phyloP scores from a whole-genome alignment of 2,329 filamentous ascomycete genomes.

The Onygena corvina region DNA sequence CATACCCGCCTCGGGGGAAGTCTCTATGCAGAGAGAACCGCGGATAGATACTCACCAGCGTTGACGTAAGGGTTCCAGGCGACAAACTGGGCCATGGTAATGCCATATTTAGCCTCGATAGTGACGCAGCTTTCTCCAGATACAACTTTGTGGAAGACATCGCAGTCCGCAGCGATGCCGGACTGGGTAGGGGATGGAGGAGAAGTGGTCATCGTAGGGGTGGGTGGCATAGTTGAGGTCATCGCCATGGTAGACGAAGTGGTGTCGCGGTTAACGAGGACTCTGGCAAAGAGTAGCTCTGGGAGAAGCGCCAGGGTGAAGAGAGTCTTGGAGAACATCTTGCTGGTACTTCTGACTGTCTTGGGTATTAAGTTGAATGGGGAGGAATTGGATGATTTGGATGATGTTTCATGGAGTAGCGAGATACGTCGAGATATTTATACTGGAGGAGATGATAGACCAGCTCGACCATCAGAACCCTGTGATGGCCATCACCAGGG shows the following conservation, averaged over 20 bases:
- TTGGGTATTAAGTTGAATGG: neutral
- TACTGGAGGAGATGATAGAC: too few relatives aligned
- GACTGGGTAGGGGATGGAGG: slow-evolving; percentile 8
- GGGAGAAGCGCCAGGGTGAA: neutral
- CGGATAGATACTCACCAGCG: neutral
- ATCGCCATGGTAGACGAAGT: neutral
- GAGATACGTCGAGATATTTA: neutral
- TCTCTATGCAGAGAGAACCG: neutral
- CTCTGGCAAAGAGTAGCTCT: neutral
- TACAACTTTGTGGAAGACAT: slow-evolving; percentile 1
- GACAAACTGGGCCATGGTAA: neutral
- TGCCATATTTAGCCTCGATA: neutral
- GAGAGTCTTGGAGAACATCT: neutral
- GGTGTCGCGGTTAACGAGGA: neutral
- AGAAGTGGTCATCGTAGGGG: neutral
- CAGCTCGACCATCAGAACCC: neutral
- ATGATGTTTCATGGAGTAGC: neutral
- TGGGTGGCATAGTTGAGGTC: neutral
- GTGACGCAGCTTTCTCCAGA: neutral
- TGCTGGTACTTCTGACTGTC: neutral
- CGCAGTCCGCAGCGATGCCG: slow-evolving; percentile 7
- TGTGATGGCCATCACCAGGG: neutral
- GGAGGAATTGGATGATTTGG: neutral
- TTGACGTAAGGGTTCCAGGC: neutral
- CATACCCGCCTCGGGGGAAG: neutral